Base-by-base conservation (phyloP, 2,329 filamentous ascomycete genomes). In the Botryotinia globosa region DNA sequence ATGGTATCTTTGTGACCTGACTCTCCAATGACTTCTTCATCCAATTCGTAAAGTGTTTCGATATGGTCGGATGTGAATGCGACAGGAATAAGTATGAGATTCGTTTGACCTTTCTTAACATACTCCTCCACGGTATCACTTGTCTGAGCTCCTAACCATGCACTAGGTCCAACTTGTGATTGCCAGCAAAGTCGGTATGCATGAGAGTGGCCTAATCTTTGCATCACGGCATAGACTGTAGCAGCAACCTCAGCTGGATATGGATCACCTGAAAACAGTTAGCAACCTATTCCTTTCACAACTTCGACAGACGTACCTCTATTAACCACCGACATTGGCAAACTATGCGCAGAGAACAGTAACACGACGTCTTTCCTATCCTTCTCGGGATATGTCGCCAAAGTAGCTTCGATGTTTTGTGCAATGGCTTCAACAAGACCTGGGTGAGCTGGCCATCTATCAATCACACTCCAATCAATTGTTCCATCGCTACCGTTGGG, bases 61-160 rank as follows among this genome's bases (percentile, higher is more conserved):
- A 99, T 99, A 81, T 99, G 96, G 79, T 99, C 96, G n/a, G 93
- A 97, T 0, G 96, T 99, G 81, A 99, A 99, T 9, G 96, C 96
- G 76, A 99, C 97, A 0, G 96, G 96, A 72, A 99, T 94, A 10
- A 99, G 86, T 1, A 98, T 86, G 71, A 99, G 86, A 80, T 99
- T 94, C 72, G 91, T 97, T 80, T 98, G 93, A 0, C 95, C 96
- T 82, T 96, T 94, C 80, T 92, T 89, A 76, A 98, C 90, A 80
- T 98, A 97, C 74, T 94, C 88, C 80, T 94, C 90, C 18, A 99
- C 96, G 0, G 94, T 95, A 76, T 91, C 90, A 74, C 91, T 90
- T 0, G 96, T 99, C 82, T 99, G 96, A 18, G 96, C 94, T 34
- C 96, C 96, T 14, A 99, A 87, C 96, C 96, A 99, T 32, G 96